These are phyloP conservation scores for Neofusicoccum sp. DNA, from an alignment of 2,329 filamentous ascomycete species.

Conservation along the genomic window DNA sequence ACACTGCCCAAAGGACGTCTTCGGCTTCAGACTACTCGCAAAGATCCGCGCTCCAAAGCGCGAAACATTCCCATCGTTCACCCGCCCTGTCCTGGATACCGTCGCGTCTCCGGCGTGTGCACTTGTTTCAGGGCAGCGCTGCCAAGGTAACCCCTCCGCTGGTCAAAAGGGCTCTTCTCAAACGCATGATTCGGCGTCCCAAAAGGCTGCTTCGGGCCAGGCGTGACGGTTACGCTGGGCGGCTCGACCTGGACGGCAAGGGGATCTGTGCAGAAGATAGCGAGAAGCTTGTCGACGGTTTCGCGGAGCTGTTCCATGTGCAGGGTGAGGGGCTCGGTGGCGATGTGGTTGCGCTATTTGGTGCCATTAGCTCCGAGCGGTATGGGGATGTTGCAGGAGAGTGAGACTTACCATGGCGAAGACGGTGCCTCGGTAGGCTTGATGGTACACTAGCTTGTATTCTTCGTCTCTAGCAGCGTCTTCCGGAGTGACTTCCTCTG, in stretches of 20 bases:
- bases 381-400: background rate
- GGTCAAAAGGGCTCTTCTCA: background rate
- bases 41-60: too few species aligned
- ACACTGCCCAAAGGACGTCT: too few species aligned
- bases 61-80: background rate
- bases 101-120: background rate
- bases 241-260: background rate
- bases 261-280: slow-evolving; percentile 51
- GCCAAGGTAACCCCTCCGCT: background rate
- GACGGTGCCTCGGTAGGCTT: slow-evolving; percentile 53
- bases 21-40: too few species aligned
- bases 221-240: background rate
- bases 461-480: slow-evolving; percentile 50
- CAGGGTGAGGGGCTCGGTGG: slow-evolving; percentile 38
- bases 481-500: slow-evolving; percentile 26
- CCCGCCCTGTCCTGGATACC: background rate
- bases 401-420: slow-evolving; percentile 46
- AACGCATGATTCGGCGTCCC: background rate
- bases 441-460: slow-evolving; percentile 56
- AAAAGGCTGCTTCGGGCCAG: background rate
- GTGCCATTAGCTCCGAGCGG: background rate
- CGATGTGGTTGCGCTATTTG: slow-evolving; percentile 42
- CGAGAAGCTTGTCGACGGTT: slow-evolving; percentile 50
- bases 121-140: background rate
- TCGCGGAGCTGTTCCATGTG: slow-evolving; percentile 50